Base-by-base conservation (phyloP, 1,284 basidiomycete genomes). In the Rhizoctonia solani region DNA sequence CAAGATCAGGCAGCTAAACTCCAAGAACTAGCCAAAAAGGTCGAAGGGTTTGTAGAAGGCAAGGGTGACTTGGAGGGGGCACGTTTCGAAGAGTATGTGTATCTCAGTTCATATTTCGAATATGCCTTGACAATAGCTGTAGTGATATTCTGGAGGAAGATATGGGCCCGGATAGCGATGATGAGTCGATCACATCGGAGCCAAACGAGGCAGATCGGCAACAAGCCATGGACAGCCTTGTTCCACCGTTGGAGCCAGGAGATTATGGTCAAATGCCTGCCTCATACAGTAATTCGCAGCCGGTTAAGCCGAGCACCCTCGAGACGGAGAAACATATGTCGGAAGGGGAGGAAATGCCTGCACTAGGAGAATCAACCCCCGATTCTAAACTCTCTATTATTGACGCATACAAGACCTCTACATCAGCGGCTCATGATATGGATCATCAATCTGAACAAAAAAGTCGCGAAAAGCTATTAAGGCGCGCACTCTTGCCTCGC, bases 11-110 rank as follows among this genome's bases (percentile, higher is more conserved):
- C 92, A 1, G 75, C 81, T 16, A 85, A 83, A 65, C 77, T 98
- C 49, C 85, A 86, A 72, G 82, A 85, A 70, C 81, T 98, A 54
- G 93, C 95, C 9, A 80, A 83, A 70, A 92, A 93, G 75, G 91
- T 98, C 0, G 88, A 92, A 73, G 81, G 82, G 30, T 98, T 98
- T 74, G 86, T 98, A 1, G 88, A 93, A 72, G 93, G 90, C 1
- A 79, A 94, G 75, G 95, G 95, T 4, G 88, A 91, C 71, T 70
- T 96, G 4, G 88, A 93, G 72, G 95, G 95, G 1, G 95, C 93
- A 0, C 78, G 82, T 69, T 95, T 98, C 73, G 85, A 88, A 55
- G 94, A 95, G 93, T 96, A 77, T n/a, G n/a, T n/a, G n/a, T n/a
- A n/a, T n/a, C n/a, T n/a, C n/a, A 74, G 90, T 79, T 9, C 19